Conservation (phyloP, 2,329 filamentous ascomycete species). For the Fusarium tanahbumbuense region DNA sequence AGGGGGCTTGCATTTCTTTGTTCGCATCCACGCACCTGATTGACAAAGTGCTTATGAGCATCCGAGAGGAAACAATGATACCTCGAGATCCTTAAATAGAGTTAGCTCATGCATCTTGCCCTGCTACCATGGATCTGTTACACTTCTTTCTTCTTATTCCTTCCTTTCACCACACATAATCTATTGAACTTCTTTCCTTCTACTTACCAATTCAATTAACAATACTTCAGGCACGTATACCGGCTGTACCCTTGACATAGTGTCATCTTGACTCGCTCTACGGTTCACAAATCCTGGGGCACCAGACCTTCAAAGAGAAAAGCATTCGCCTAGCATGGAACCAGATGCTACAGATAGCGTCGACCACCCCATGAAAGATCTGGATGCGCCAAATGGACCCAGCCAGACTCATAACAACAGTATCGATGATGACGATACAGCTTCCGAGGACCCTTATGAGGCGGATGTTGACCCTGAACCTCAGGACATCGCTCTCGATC, state of each 20-base stretch:
- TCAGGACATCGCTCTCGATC: slow-evolving; percentile 53
- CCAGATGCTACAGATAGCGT: slow-evolving; percentile 55
- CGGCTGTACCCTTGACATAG: not conserved
- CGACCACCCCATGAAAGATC: slow-evolving; percentile 59
- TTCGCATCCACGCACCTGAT: not conserved
- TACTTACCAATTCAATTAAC: slow-evolving; percentile 4
- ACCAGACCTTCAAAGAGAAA: slow-evolving; percentile 31
- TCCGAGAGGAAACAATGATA: slow-evolving; percentile 8
- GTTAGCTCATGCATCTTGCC: slow-evolving; percentile 6
- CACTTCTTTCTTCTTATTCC: not conserved
- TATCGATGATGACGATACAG: slow-evolving; percentile 50
- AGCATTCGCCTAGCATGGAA: slow-evolving; percentile 20
- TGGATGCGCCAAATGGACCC: slow-evolving; percentile 46
- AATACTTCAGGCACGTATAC: slow-evolving; percentile 2
- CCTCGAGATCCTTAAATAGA: not conserved
- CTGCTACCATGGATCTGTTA: slow-evolving; percentile 11
- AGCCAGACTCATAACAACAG: slow-evolving; percentile 29
- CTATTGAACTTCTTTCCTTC: not conserved
- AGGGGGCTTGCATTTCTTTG: not conserved
- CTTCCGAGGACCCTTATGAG: slow-evolving; percentile 51
- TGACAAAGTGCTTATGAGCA: not conserved
- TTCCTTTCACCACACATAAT: not conserved
- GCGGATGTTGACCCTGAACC: slow-evolving; percentile 53
- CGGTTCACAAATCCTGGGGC: slow-evolving; percentile 34
- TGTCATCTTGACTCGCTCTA: slow-evolving; percentile 5